Evolutionary conservation across 2,329 filamentous ascomycete species (phyloP), one percentile per base, ranked within the genome.

Genomic region (Trichoderma aggressivum): DNA sequence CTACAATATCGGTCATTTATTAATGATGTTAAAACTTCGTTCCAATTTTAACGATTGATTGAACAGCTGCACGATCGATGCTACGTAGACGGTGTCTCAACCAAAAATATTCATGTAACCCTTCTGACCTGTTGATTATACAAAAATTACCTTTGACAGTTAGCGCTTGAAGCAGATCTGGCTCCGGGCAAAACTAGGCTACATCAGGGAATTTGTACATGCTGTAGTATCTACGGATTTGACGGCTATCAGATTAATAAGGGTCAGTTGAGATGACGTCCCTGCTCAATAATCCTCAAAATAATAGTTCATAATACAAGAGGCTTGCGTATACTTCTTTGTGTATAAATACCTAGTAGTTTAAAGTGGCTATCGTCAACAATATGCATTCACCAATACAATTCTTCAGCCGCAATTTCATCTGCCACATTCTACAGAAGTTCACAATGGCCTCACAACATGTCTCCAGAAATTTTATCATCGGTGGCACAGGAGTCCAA

Each of bases 401-500:
- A 21, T 47, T 4, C 8, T 47, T 47, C 16, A 18, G 16, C 16
- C 6, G 6, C 43, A 21, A n/a, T 47, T 11, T 8, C 43, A 16
- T 47, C 18, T 21, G 43, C 43, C 4, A 47, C n/a, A 21, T 21
- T 28, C 39, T 26, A 7, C 14, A 5, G 8, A 24, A 16, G 26
- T 11, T 64, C 21, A 26, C 16, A n/a, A 64, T 64, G 62, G 43
- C 21, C 28, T 64, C 62, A 24, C 43, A 64, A 6, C 62, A 34
- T 14, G 28, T 53, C 28, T 64, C 62, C 4, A 64, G 55, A 18
- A 36, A 36, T 8, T 64, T 53, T 18, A 16, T 64, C 18, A 64
- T 64, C 34, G 62, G 62, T 34, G 62, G 62, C 30, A 64, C 62
- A 12, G 62, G 62, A 53, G 62, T 53, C 7, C 62, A 64, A 53